Conservation (phyloP, 371 early-diverging fungal species). For the Mucor circinelloides region DNA sequence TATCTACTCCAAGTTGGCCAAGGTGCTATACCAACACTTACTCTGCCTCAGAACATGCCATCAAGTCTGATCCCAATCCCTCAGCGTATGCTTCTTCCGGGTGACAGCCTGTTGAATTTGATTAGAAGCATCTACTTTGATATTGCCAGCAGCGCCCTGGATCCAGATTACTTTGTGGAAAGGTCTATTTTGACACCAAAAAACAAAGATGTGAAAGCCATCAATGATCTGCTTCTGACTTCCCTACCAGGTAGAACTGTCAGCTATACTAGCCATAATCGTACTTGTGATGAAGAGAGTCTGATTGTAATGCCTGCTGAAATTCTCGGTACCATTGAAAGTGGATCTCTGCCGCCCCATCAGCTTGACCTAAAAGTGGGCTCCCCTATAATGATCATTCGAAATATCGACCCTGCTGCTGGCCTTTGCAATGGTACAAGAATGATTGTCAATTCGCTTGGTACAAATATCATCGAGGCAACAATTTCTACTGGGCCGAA, state of each 20-base stretch:
- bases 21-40: not conserved
- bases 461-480: constrained; percentile 12
- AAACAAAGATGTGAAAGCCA: not conserved
- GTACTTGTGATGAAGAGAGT: not conserved
- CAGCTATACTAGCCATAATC: not conserved
- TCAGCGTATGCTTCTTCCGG: too few relatives aligned
- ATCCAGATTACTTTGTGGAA: not conserved
- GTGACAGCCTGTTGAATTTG: too few relatives aligned
- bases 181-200: not conserved
- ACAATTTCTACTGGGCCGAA: constrained; percentile 12
- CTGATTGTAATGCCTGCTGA: too few relatives aligned
- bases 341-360: too few relatives aligned
- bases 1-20: constrained; percentile 3
- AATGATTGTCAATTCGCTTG: constrained; percentile 13
- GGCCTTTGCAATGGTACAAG: constrained; percentile 37
- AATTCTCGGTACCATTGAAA: too few relatives aligned
- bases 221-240: not conserved
- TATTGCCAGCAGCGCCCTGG: not conserved
- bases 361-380: too few relatives aligned
- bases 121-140: too few relatives aligned
- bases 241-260: not conserved
- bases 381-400: not conserved
- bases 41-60: too few relatives aligned
- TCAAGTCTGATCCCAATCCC: too few relatives aligned
- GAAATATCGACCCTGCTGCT: not conserved